These are phyloP conservation scores for Psilocybe tampanensis DNA, from an alignment of 768 basidiomycete genomes.

Conservation along the genomic window DNA sequence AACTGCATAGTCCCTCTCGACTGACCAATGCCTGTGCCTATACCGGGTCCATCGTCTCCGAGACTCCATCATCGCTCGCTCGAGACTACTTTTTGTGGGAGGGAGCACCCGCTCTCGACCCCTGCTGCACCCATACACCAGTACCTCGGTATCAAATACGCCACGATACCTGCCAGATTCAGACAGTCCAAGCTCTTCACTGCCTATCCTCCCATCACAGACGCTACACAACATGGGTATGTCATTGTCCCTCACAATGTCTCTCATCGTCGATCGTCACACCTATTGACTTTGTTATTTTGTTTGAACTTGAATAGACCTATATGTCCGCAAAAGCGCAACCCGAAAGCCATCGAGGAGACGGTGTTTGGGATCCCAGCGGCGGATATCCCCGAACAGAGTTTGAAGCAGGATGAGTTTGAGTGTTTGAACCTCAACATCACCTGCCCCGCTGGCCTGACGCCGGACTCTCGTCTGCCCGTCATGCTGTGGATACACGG, in stretches of 20 bases:
- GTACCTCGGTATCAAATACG: constrained; percentile 81
- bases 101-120: constrained; percentile 63
- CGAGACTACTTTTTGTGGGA: constrained; percentile 65
- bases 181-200: constrained; percentile 68
- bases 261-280: constrained; percentile 4
- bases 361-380: constrained; percentile 60
- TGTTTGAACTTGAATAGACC: constrained; percentile 44
- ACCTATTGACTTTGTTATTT: neutral
- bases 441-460: constrained; percentile 66
- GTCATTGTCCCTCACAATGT: constrained; percentile 20
- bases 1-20: too few species aligned
- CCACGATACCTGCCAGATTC: constrained; percentile 71
- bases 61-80: constrained; percentile 56
- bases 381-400: constrained; percentile 54
- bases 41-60: constrained; percentile 25
- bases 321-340: constrained; percentile 69
- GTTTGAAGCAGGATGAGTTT: constrained; percentile 69
- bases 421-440: constrained; percentile 83
- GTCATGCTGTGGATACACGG: constrained; percentile 91
- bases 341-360: constrained; percentile 53
- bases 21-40: constrained; percentile 42
- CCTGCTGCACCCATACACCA: constrained; percentile 61
- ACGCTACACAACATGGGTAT: constrained; percentile 71
- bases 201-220: constrained; percentile 57
- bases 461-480: constrained; percentile 55